Conservation (phyloP, 2,329 filamentous ascomycete genomes). For the Fusarium nygamai region DNA sequence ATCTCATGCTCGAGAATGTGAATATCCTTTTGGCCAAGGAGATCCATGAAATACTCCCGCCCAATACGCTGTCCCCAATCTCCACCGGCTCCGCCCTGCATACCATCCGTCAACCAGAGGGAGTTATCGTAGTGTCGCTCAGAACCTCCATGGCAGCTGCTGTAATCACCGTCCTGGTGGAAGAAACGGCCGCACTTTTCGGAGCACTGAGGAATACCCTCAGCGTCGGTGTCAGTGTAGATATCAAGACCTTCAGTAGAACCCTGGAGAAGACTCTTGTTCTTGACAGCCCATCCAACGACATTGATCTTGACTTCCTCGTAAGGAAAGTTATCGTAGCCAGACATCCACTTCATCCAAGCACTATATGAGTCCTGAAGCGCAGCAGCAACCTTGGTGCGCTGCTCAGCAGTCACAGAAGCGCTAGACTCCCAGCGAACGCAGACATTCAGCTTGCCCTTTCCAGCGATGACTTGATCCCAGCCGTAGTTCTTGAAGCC, state of each 20-base stretch:
- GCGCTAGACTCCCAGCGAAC: conserved; percentile 56
- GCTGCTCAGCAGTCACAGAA: conserved; percentile 51
- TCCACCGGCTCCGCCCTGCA: conserved; percentile 56
- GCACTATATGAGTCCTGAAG: conserved; percentile 50
- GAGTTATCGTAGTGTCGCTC: conserved; percentile 56
- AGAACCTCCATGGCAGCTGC: conserved; percentile 47
- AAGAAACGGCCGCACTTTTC: conserved; percentile 56
- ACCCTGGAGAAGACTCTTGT: conserved; percentile 51
- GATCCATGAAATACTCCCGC: conserved; percentile 54
- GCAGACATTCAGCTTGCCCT: conserved; percentile 48
- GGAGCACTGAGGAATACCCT: conserved; percentile 54
- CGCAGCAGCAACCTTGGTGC: conserved; percentile 48
- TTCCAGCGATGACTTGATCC: conserved; percentile 46
- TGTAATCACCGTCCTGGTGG: conserved; percentile 55
- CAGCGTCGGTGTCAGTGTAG: conserved; percentile 53
- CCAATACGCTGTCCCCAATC: conserved; percentile 60
- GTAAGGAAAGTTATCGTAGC: conserved; percentile 57
- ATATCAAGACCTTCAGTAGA: conserved; percentile 50
- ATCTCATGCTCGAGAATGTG: conserved; percentile 60
- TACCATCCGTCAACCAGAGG: conserved; percentile 59
- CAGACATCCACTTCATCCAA: conserved; percentile 56
- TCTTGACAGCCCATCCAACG: conserved; percentile 55
- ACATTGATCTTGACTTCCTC: conserved; percentile 51
- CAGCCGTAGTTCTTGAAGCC: conserved; percentile 49
- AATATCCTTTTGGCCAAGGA: conserved; percentile 49